A percentile compares a stretch with the other conserved stretches of the same genome.
These are phyloP conservation scores for Vigna unguiculata DNA, from an alignment of 306 rosid genomes.

Conservation along the genomic window DNA sequence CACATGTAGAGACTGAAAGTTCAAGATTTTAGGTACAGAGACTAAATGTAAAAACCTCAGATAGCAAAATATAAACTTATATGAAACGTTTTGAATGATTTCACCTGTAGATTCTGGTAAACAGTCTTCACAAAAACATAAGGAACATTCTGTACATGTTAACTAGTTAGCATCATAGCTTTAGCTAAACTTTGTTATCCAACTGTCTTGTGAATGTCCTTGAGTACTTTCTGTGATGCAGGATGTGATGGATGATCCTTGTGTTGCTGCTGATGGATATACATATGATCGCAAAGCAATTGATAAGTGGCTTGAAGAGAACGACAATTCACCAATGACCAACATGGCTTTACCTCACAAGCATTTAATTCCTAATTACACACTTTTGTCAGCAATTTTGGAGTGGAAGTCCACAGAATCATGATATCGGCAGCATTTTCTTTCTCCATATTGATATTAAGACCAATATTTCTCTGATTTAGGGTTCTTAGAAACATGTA, in stretches of 20 bases:
- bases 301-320: constrained; percentile 72
- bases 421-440: constrained; percentile 18
- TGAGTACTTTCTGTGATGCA: constrained; percentile 45
- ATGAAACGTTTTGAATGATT: neutral
- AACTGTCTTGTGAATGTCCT: constrained; percentile 10
- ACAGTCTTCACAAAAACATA: neutral
- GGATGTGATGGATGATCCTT: constrained; percentile 95
- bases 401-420: constrained; percentile 76
- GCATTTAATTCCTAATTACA: constrained; percentile 76
- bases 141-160: constrained; percentile 4
- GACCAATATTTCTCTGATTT: constrained; percentile 5
- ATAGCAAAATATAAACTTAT: neutral
- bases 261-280: constrained; percentile 96
- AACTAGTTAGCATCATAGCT: neutral
- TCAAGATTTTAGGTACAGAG: too few species aligned
- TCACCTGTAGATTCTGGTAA: constrained; percentile 8
- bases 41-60: neutral
- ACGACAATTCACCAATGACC: constrained; percentile 81
- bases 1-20: too few species aligned
- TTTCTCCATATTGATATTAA: constrained; percentile 30
- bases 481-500: constrained; percentile 25
- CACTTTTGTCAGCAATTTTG: constrained; percentile 86
- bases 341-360: constrained; percentile 72
- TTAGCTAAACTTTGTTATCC: constrained; percentile 19
- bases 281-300: constrained; percentile 84